Conservation (phyloP, 768 basidiomycete genomes). For the Candolleomyces efflorescens region DNA sequence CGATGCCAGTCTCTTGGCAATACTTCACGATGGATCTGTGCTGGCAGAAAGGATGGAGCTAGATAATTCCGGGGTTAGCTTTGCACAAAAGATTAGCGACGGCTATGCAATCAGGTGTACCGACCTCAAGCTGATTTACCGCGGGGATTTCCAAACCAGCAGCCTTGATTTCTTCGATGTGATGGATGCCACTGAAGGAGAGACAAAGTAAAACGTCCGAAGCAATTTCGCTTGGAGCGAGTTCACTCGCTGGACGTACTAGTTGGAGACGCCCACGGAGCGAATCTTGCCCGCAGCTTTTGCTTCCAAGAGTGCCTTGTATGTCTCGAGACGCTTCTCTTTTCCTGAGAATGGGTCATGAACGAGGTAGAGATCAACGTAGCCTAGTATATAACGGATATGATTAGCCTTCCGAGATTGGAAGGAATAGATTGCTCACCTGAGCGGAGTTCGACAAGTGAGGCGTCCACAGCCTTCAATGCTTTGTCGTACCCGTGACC, state of each 20-base stretch:
- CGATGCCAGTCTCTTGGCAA: slow-evolving; percentile 52
- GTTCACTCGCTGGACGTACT: slow-evolving; percentile 38
- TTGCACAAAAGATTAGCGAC: background rate
- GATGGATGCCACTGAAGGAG: slow-evolving; percentile 49
- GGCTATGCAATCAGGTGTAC: background rate
- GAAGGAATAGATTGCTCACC: slow-evolving; percentile 3
- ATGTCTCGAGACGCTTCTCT: slow-evolving; percentile 60
- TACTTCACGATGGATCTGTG: slow-evolving; percentile 73
- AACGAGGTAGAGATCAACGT: slow-evolving; percentile 67
- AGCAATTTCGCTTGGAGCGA: background rate
- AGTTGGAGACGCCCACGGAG: slow-evolving; percentile 76
- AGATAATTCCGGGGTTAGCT: no score
- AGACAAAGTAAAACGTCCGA: background rate
- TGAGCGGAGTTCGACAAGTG: slow-evolving; percentile 7
- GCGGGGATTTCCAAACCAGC: slow-evolving; percentile 58
- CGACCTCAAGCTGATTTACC: slow-evolving; percentile 76
- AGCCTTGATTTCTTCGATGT: slow-evolving; percentile 63
- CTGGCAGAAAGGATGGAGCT: slow-evolving; percentile 78
- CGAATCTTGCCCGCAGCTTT: slow-evolving; percentile 59
- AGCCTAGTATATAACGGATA: slow-evolving; percentile 17
- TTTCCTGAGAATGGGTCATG: slow-evolving; percentile 65
- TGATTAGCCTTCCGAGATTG: background rate
- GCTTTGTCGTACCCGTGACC: slow-evolving; percentile 12
- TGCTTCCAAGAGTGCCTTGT: slow-evolving; percentile 61
- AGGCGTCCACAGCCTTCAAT: slow-evolving; percentile 10